Evolutionary conservation across 164 flowering plant species (phyloP).

Genomic region (Litsea cubeba): DNA sequence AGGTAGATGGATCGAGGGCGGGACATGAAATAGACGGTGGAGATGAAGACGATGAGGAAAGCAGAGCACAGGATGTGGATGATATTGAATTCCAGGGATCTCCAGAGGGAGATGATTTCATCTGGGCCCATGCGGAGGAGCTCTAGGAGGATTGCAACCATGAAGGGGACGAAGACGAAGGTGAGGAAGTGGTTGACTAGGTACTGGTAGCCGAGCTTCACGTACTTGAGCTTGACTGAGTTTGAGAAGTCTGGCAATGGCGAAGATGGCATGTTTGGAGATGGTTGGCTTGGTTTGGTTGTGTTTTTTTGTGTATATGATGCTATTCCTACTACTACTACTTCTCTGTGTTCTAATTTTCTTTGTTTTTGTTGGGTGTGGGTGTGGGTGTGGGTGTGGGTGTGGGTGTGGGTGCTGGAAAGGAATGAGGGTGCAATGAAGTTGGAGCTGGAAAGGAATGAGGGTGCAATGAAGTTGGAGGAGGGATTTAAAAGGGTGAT

Average conservation of each 20-base stretch:
- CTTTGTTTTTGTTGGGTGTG: not conserved
- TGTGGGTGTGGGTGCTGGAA: not conserved
- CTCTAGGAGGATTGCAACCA: conserved; percentile 8
- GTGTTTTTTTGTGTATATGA: not conserved
- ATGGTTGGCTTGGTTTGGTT: not conserved
- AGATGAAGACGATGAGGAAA: conserved; percentile 11
- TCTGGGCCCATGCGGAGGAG: conserved; percentile 11
- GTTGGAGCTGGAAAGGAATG: not conserved
- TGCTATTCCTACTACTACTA: too few species aligned
- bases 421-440: not conserved
- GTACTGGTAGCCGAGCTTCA: conserved; percentile 17
- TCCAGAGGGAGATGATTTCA: conserved; percentile 2
- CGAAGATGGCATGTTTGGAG: not conserved
- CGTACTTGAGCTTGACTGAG: conserved; percentile 23
- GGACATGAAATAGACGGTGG: conserved; percentile 13
- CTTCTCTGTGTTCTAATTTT: not conserved
- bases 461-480: not conserved
- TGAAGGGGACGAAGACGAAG: conserved; percentile 13
- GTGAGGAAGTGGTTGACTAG: conserved; percentile 17
- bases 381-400: not conserved
- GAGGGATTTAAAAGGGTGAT: not conserved
- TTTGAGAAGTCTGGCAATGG: conserved; percentile 14
- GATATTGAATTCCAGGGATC: conserved; percentile 3
- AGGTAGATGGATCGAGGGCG: conserved; percentile 10
- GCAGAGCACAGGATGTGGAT: conserved; percentile 16